Base-by-base conservation (phyloP, 1,284 basidiomycete genomes). In the Tylopilus sp. region DNA sequence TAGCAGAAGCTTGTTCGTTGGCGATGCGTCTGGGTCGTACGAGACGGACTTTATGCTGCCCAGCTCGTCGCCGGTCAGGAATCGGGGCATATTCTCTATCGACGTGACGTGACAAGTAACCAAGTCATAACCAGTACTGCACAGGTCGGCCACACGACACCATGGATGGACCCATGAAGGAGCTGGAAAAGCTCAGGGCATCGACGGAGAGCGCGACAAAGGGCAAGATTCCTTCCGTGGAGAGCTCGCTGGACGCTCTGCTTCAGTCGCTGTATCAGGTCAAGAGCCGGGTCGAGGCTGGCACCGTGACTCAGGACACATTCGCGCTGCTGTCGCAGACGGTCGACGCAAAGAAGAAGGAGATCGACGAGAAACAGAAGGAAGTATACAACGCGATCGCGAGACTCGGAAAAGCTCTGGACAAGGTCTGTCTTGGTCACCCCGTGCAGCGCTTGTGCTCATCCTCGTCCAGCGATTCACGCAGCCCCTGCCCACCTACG, bases 311-410 rank as follows among this genome's bases (percentile, higher is more conserved):
- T 4, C 76, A 81, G 50, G 78, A 79, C 8, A 78, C 81, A 33
- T 75, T 88, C 22, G 71, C 69, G 24, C 69, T 78, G 11, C 71
- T 94, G 22, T 74, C 80, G 22, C 81, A 81, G 65, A 75, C 76
- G 3, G 76, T 91, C 3, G 87, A 90, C 39, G 69, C 75, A 3
- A 83, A 76, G 66, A 93, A 90, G 83, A 92, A 87, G 70, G 90
- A 92, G 52, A 77, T 94, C 0, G 92, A 94, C 57, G 90, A 93
- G 43, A 80, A 86, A 2, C 85, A 94, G 75, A 96, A 94, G 71
- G 92, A 92, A 61, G 81, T 93, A 48, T 92, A 94, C 65, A 81
- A 79, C 24, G 84, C 86, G 2, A 73, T 95, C 7, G 82, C 84
- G 19, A 83, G 83, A 59, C 78, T 94, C 33, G 91, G 91, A 28